These are phyloP conservation scores for Apiotrichum veenhuisii DNA, from an alignment of 1,284 basidiomycete species.

Conservation along the genomic window DNA sequence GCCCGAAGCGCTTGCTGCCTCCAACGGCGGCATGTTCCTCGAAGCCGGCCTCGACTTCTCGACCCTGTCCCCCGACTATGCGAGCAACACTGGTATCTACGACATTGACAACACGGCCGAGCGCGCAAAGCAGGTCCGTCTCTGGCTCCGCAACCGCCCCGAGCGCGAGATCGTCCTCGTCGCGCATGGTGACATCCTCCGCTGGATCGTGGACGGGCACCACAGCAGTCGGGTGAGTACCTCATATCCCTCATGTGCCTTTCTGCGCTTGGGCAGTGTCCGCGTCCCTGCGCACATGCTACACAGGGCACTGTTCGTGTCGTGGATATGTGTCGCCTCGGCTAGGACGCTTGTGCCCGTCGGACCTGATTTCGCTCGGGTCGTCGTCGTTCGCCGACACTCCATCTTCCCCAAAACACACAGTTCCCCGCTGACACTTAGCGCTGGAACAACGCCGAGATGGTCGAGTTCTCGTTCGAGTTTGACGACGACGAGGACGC, in stretches of 20 bases:
- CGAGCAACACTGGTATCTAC: constrained; percentile 45
- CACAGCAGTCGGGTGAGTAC: constrained; percentile 32
- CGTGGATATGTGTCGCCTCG: no score
- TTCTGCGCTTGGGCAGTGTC: neutral
- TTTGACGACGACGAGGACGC: constrained; percentile 36
- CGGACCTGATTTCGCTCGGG: no score
- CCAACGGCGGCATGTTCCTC: constrained; percentile 40
- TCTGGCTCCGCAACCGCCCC: constrained; percentile 40
- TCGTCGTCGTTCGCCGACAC: no score
- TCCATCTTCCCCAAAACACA: neutral
- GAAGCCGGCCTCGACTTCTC: constrained; percentile 43
- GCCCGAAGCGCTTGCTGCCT: constrained; percentile 29
- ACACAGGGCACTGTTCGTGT: neutral
- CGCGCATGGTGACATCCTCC: constrained; percentile 49
- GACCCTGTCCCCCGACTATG: constrained; percentile 37
- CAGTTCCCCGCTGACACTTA: constrained; percentile 5
- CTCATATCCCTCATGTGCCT: no score
- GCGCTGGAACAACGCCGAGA: constrained; percentile 48
- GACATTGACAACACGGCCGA: constrained; percentile 30
- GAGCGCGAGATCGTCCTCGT: constrained; percentile 50
- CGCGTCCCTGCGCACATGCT: neutral
- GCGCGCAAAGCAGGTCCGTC: constrained; percentile 36
- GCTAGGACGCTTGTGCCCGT: no score
- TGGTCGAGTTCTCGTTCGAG: constrained; percentile 39
- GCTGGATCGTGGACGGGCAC: constrained; percentile 40